Percentiles rank a stretch among this genome's conserved stretches.
Conservation (phyloP, 345 rosid species). For the Syzygium aromaticum region DNA sequence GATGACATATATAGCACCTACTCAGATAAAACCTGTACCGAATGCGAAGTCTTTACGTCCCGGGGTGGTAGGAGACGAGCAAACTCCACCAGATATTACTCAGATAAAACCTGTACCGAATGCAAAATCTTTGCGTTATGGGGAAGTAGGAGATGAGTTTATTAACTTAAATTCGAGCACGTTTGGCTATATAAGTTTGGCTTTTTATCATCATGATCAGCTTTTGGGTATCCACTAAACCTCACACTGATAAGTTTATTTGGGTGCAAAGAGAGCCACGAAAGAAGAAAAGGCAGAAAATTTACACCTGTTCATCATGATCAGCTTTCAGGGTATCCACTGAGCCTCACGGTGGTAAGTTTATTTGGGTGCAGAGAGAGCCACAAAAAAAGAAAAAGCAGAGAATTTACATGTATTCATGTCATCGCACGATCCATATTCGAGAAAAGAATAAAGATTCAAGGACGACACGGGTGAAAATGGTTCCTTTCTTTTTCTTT, state of each 20-base stretch:
- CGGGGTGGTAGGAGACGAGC: neutral
- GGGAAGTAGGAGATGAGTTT: neutral
- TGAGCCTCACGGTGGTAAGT: neutral
- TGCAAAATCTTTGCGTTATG: neutral
- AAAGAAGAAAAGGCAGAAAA: neutral
- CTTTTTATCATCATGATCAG: neutral
- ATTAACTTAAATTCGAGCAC: neutral
- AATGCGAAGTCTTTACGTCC: neutral
- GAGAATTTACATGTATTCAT: neutral
- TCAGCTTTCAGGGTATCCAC: neutral
- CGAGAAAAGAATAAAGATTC: neutral
- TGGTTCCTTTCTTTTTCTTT: neutral
- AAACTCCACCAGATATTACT: neutral
- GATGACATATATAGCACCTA: neutral
- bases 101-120: neutral
- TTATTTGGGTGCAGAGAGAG: neutral
- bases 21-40: neutral
- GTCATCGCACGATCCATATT: neutral
- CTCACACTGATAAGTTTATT: too few species aligned
- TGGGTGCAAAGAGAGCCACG: too few species aligned
- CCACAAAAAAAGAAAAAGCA: neutral
- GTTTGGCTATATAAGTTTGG: neutral
- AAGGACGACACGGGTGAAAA: neutral
- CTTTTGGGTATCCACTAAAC: too few species aligned
- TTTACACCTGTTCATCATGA: neutral